Evolutionary conservation across 192 early-diverging fungal species (phyloP).

Genomic region (Endogone sp.): DNA sequence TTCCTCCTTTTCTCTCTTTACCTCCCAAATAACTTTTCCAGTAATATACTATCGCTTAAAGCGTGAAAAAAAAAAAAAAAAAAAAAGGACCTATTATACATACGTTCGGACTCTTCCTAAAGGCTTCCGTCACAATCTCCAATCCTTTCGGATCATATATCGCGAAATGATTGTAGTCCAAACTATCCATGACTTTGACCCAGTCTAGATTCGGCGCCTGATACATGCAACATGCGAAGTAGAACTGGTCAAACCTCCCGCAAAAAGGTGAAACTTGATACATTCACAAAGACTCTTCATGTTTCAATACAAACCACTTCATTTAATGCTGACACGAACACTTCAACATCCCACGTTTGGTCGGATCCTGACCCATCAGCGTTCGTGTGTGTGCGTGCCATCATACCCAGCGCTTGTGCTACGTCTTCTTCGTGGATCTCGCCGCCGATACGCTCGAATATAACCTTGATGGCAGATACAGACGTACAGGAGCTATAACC

Average conservation of each 20-base stretch:
- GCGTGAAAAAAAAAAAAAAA: neutral
- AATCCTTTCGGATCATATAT: constrained; percentile 53
- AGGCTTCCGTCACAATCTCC: constrained; percentile 56
- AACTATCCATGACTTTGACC: constrained; percentile 51
- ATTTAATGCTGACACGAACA: constrained; percentile 46
- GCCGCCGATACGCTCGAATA: constrained; percentile 23
- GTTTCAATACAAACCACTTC: constrained; percentile 40
- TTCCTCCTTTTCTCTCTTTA: constrained; percentile 1
- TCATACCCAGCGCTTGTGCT: constrained; percentile 60
- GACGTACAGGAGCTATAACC: constrained; percentile 48
- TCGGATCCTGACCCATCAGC: constrained; percentile 29
- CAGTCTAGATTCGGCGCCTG: constrained; percentile 59
- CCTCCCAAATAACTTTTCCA: constrained; percentile 10
- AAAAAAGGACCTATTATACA: neutral
- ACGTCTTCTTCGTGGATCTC: constrained; percentile 43
- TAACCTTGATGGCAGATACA: constrained; percentile 28
- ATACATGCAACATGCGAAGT: neutral
- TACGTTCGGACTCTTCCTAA: constrained; percentile 28
- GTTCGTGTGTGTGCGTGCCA: constrained; percentile 47
- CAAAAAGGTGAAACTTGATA: neutral
- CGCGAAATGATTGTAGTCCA: constrained; percentile 62
- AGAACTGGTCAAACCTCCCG: neutral
- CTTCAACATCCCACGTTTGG: constrained; percentile 59
- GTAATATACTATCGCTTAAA: too few relatives aligned
- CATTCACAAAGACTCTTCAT: neutral